Evolutionary conservation across 2,329 filamentous ascomycete species (phyloP).

Genomic region (Talaromyces pinophilus): DNA sequence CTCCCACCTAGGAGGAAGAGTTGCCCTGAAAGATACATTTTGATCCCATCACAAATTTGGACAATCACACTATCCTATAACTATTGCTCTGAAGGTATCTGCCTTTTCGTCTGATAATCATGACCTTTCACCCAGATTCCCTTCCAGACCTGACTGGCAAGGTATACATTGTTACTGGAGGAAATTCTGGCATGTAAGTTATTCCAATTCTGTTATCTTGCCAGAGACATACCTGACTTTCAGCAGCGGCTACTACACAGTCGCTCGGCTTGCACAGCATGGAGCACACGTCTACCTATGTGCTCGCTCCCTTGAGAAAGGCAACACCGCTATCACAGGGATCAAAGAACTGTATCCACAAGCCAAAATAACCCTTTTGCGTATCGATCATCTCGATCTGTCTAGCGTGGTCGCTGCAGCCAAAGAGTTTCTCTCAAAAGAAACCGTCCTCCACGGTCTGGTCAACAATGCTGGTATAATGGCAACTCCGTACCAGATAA

Average conservation of each 20-base stretch:
- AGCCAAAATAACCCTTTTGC: conserved; percentile 49
- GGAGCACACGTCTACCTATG: conserved; percentile 46
- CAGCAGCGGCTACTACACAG: conserved; percentile 38
- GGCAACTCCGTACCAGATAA: conserved; percentile 23
- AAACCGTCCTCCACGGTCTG: conserved; percentile 25
- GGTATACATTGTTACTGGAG: conserved; percentile 50
- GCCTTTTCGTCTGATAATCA: conserved; percentile 24
- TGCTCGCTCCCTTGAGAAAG: conserved; percentile 39
- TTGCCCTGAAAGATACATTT: background rate
- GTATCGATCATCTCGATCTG: conserved; percentile 46
- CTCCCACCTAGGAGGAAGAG: background rate
- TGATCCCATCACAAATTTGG: background rate
- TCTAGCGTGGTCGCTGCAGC: conserved; percentile 23
- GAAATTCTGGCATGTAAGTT: conserved; percentile 50
- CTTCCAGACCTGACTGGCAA: conserved; percentile 49
- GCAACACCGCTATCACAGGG: conserved; percentile 24
- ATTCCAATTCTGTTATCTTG: background rate
- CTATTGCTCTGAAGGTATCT: background rate
- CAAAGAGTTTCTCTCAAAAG: conserved; percentile 21
- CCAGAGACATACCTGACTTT: background rate
- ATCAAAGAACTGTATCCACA: conserved; percentile 39
- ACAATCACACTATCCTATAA: background rate
- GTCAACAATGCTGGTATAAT: conserved; percentile 27
- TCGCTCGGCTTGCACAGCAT: conserved; percentile 39
- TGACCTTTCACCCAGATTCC: conserved; percentile 45